Base-by-base conservation (phyloP, 805 yeast species). In the Suhomyces sp. region DNA sequence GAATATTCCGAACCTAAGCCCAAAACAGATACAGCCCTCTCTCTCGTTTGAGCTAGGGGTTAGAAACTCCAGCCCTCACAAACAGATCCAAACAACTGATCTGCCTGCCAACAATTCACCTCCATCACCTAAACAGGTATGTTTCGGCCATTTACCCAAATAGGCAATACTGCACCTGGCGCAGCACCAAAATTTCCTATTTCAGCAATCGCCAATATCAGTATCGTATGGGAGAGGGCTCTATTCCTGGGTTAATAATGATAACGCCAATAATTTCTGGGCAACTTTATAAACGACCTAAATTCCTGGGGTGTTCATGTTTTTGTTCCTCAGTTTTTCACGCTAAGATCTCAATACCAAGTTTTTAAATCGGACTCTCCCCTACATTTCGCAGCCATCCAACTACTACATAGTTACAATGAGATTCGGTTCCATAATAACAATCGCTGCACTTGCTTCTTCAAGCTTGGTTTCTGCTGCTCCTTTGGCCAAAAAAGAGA, bases 21-120 rank as follows among this genome's bases (percentile, higher is more conserved):
- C 41, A 31, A 3, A 17, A 6, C 17, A 31, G 6, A n/a, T 31
- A n/a, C 17, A 31, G 15, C 35, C 35, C n/a, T n/a, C 35, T n/a
- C 17, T 31, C 35, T 17, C 17, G 22, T 17, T 37, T 17, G 41
- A 17, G 22, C 17, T 37, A 37, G 3, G 41, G 21, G 21, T 19
- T 37, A 37, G n/a, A 19, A 17, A n/a, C 41, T 19, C n/a, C 20
- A 37, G 41, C 21, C 41, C 17, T 22, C 22, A 8, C 41, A 37
- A 37, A 37, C n/a, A 37, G 22, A 19, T 17, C 22, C 21, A 37
- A 17, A 9, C 22, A n/a, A 37, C 21, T 17, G 22, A 17, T 19
- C 19, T 8, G 22, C 21, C 22, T 78, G 69, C 49, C 79, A 71
- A 29, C 69, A 72, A 44, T 74, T 63, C 17, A 75, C 69, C 5